Base-by-base conservation (phyloP, 129 eudicot species). In the Arctium lappa region DNA sequence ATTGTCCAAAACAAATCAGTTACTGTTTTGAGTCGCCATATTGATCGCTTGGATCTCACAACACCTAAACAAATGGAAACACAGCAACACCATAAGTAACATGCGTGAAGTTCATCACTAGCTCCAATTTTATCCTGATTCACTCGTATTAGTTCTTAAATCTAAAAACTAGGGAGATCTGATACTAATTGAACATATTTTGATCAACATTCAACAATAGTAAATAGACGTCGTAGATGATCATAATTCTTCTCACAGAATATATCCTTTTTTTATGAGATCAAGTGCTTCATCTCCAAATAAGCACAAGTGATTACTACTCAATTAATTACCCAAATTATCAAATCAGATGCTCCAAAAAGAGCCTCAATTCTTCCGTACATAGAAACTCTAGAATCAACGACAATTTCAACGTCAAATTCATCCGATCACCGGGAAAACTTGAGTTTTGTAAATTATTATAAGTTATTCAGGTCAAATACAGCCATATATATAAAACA, bases 1-100 rank as follows among this genome's bases (percentile, higher is more conserved):
- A 94, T 87, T 2, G 94, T 80, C 94, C 91, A 81, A 84, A 94
- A 91, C 87, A 89, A 89, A 88, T 92, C 93, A 60, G 92, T 92
- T 48, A 92, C 69, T 37, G 96, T 92, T 85, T 78, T 86, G 83
- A 94, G 72, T 63, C 97, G 88, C 98, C 98, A 94, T 77, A 94
- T 60, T 30, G 98, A 84, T 76, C 91, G 90, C 90, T 92, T 91
- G 27, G 92, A 79, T 81, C 89, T 92, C 78, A 94, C 94, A 82
- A 92, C 97, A 85, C 98, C 98, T 94, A 90, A 12, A 5, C 29
- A 60, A 82, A 75, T 22, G 56, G 69, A 82, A 42, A 76, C 22
- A 22, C 33, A 46, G 5, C 31, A 65, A 33, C 66, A 73, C 4
- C 44, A 38, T 73, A 74, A 65, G 32, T 36, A 60, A 60, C 68